These are phyloP conservation scores for Raphidocelis subcapitata DNA, from an alignment of 139 green algal species.

Conservation along the genomic window DNA sequence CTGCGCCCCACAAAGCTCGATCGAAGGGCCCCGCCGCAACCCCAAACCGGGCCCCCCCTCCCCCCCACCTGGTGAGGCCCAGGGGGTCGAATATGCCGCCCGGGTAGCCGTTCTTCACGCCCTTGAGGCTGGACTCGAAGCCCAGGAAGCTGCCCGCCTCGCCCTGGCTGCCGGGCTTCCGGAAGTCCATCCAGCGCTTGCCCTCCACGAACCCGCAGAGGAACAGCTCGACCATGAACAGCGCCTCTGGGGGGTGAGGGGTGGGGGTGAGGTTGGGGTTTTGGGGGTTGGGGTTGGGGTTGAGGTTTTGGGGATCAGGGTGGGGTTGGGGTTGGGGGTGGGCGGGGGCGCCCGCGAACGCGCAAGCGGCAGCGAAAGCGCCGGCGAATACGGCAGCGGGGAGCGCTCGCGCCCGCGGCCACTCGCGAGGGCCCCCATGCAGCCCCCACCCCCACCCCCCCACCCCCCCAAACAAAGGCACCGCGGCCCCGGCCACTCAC, in stretches of 20 bases:
- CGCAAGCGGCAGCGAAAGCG: neutral
- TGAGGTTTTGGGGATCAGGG: conserved; percentile 1
- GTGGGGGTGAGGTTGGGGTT: neutral
- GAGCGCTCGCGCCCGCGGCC: too few relatives aligned
- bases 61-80: conserved; percentile 45
- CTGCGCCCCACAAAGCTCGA: too few relatives aligned
- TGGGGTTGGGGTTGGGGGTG: neutral
- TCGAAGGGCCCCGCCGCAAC: too few relatives aligned
- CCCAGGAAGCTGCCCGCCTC: conserved; percentile 66
- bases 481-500: neutral
- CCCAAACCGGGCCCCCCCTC: too few relatives aligned
- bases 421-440: too few relatives aligned
- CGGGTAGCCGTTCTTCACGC: conserved; percentile 66
- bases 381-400: too few relatives aligned
- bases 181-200: conserved; percentile 84
- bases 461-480: neutral
- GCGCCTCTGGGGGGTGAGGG: neutral
- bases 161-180: conserved; percentile 75
- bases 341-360: neutral
- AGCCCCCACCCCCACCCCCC: neutral
- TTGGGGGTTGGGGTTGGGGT: neutral
- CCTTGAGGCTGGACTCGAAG: conserved; percentile 67
- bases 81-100: conserved; percentile 83
- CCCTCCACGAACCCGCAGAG: conserved; percentile 83
- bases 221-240: conserved; percentile 51